Base-by-base conservation (phyloP, 768 basidiomycete species). In the Epithele typhae region DNA sequence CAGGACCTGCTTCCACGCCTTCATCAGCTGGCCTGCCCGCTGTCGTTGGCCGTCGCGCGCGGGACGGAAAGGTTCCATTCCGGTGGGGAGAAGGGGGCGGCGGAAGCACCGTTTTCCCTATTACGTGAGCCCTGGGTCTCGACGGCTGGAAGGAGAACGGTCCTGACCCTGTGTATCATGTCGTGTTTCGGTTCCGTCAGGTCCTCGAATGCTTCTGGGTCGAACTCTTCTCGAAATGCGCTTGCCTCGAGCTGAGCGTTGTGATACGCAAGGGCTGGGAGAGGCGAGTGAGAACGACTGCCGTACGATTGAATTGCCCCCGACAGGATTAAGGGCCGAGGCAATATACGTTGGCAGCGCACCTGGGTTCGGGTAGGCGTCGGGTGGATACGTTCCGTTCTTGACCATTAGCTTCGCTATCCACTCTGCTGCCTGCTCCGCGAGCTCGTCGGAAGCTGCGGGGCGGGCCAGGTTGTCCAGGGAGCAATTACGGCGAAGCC, bases 291-390 rank as follows among this genome's bases (percentile, higher is more conserved):
- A 25, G 37, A 35, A 37, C 23, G 12, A 36, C 27, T 24, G 30
- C 18, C 35, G 25, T 25, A 7, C n/a, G n/a, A n/a, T n/a, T n/a
- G 14, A 41, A 37, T 25, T 22, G 37, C 23, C 18, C 44, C 27
- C 41, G 46, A 8, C 18, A 25, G 37, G n/a, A 5, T 4, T 23
- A 40, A 51, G 43, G 34, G 25, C 14, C n/a, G 19, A 30, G 35
- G 39, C 23, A 25, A 32, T 22, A 43, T 43, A 22, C 25, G 11
- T n/a, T 21, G 39, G 24, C 33, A 18, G 45, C 81, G 60, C 54
- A 95, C 95, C 78, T 55, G 96, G 96, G 66, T 98, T 92, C 12
- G 87, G 89, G 63, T 87, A 87, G 22, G 85, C 82, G 62, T 92
- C 90, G 4, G 93, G 91, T n/a, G 82, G 76, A 67, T 96, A 98